Conservation (phyloP, 495 filamentous ascomycete species). For the Tetracladium setigerum region DNA sequence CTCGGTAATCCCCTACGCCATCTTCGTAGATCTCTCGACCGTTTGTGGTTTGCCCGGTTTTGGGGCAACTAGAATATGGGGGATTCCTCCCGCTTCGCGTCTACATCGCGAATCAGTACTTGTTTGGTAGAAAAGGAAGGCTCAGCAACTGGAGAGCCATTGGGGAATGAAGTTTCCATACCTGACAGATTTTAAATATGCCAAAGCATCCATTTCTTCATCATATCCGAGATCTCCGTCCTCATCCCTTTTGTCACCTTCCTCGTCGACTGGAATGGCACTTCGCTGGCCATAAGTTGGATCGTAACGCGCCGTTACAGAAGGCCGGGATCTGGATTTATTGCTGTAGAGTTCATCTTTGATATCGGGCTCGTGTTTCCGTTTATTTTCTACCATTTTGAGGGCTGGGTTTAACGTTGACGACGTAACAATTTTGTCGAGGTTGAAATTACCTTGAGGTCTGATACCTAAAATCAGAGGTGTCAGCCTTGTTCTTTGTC, state of each 20-base stretch:
- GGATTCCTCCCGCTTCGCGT: constrained; percentile 33
- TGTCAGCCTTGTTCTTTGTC: constrained; percentile 7
- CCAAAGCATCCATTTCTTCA: constrained; percentile 54
- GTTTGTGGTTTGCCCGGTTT: constrained; percentile 21
- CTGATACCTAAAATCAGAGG: constrained; percentile 3
- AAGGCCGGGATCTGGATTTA: constrained; percentile 13
- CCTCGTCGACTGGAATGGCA: constrained; percentile 58
- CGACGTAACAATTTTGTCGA: no score
- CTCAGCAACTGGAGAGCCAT: constrained; percentile 24
- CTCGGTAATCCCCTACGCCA: constrained; percentile 41
- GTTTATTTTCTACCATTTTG: constrained; percentile 14
- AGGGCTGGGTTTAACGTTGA: no score
- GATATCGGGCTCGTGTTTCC: constrained; percentile 9
- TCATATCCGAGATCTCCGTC: constrained; percentile 49
- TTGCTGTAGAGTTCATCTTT: constrained; percentile 3
- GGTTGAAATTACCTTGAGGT: no score
- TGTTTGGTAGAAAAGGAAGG: constrained; percentile 12
- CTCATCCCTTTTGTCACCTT: constrained; percentile 34
- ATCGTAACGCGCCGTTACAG: constrained; percentile 30
- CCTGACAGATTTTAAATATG: constrained; percentile 76
- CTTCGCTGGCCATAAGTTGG: constrained; percentile 67
- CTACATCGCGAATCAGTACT: constrained; percentile 13
- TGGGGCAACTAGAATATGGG: constrained; percentile 30
- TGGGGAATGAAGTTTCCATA: constrained; percentile 28
- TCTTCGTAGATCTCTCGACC: constrained; percentile 33